Evolutionary conservation across 108 stramenopile genomes (phyloP), one percentile per base, ranked within the genome.

Genomic region (Cyclotella kingstonii): DNA sequence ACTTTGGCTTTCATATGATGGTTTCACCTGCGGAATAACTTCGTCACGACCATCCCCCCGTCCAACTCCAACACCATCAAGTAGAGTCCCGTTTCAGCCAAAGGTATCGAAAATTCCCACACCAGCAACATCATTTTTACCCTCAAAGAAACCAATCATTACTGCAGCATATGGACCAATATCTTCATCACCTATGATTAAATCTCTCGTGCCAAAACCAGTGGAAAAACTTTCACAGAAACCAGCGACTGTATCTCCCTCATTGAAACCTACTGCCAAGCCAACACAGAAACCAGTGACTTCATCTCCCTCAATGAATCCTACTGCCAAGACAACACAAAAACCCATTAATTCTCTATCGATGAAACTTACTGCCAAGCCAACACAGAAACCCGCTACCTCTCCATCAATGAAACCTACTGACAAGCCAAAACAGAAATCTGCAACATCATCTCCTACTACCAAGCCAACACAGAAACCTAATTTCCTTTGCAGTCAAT

Each of bases 21-120:
- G 38, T 3, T 29, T 55, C 27, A 39, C 29, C 2, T 55, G 54
- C 25, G 54, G 54, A 25, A 55, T n/a, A n/a, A n/a, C n/a, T n/a
- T n/a, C n/a, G n/a, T n/a, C n/a, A n/a, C n/a, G 51, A 17, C n/a
- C 30, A 4, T 34, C 28, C 7, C 3, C 30, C 10, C 31, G 54
- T 15, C 54, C 38, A 2, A 15, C 40, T 2, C 38, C 54, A 19
- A 35, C 35, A 23, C 2, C 21, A 5, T 39, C 54, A 25, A 40
- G 36, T 36, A 36, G 11, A 11, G 36, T 11, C 11, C 36, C 36
- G 11, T 7, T 36, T n/a, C n/a, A n/a, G n/a, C n/a, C n/a, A n/a
- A n/a, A n/a, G n/a, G n/a, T n/a, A n/a, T n/a, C n/a, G n/a, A n/a
- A n/a, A n/a, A n/a, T n/a, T n/a, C n/a, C n/a, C n/a, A n/a, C n/a